Percentiles rank a stretch among this genome's conserved stretches.
phyloP scores from a whole-genome alignment of 805 yeast genomes.

The Metschnikowia cerradonensis region DNA sequence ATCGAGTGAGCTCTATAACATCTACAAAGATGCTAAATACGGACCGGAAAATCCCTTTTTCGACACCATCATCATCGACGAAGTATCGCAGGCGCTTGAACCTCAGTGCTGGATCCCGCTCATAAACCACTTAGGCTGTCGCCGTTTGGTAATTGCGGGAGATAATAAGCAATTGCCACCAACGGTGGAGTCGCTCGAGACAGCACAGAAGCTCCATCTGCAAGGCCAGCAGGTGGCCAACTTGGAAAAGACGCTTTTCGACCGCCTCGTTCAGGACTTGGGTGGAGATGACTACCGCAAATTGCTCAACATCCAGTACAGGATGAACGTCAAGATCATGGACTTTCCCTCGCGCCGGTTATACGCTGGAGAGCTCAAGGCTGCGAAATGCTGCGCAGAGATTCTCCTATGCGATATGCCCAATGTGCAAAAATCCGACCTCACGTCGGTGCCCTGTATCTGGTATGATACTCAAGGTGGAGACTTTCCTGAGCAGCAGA shows the following conservation, averaged over 20 bases:
- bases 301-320: slow-evolving; percentile 72
- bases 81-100: slow-evolving; percentile 89
- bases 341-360: slow-evolving; percentile 61
- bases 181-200: slow-evolving; percentile 58
- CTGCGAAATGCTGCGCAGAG: slow-evolving; percentile 54
- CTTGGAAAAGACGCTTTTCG: slow-evolving; percentile 73
- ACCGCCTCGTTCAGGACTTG: slow-evolving; percentile 53
- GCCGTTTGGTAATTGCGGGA: slow-evolving; percentile 78
- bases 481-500: slow-evolving; percentile 60
- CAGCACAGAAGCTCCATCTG: slow-evolving; percentile 11
- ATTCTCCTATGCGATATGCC: slow-evolving; percentile 52
- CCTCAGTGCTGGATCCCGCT: slow-evolving; percentile 97
- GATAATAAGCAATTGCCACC: slow-evolving; percentile 93
- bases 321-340: slow-evolving; percentile 83
- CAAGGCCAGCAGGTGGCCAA: slow-evolving; percentile 35
- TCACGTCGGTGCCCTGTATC: slow-evolving; percentile 50
- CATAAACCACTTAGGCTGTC: slow-evolving; percentile 54
- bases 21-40: slow-evolving; percentile 35
- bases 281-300: slow-evolving; percentile 46
- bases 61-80: slow-evolving; percentile 86
- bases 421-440: slow-evolving; percentile 45
- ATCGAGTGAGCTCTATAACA: slow-evolving; percentile 57
- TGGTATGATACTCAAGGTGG: slow-evolving; percentile 97
- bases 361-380: slow-evolving; percentile 59
- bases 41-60: slow-evolving; percentile 43